Base-by-base conservation (phyloP, 495 filamentous ascomycete species). In the Penicillium silybi region DNA sequence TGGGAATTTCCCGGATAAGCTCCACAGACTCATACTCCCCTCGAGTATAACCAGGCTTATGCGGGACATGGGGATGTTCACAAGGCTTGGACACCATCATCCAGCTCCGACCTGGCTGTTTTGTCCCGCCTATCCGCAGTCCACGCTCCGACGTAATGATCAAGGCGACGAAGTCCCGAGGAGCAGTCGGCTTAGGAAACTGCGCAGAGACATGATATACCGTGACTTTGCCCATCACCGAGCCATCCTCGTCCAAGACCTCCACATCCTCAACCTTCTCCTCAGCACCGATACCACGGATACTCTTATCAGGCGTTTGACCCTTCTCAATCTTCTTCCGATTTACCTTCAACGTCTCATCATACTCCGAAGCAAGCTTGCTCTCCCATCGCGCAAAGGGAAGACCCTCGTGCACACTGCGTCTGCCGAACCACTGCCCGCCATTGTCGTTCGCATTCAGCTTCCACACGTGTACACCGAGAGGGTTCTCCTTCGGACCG, bases 1-100 rank as follows among this genome's bases (percentile, higher is more conserved):
- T 61, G n/a, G 84, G 85, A 23, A 96, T 77, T 70, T 97, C 93
- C 37, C 93, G 78, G 46, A 97, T 88, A 48, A 96, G 80, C 66
- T 97, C 92, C 19, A 97, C 86, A 13, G 86, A 91, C 72, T 97
- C 92, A 67, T 96, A 97, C 50, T 85, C 75, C 0, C 92, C 93
- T 15, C 91, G 76, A 46, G 95, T 85, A 58, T 87, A 90, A 8
- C 86, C 86, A 50, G 81, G 64, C 17, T 84, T 74, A 11, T 76
- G 76, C 4, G 83, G 83, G 17, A 84, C 85, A 50, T 88, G 85
- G 0, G 83, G 82, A 70, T 96, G 92, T 23, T 70, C 69, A 62
- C 88, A 86, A 1, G 93, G 93, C 64, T 84, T 86, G 13, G 91
- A 96, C 5, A 96, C 81, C 52, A 96, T 80, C 77, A 95, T 89